Base-by-base conservation (phyloP, 495 filamentous ascomycete species). In the Penicillium desertorum region DNA sequence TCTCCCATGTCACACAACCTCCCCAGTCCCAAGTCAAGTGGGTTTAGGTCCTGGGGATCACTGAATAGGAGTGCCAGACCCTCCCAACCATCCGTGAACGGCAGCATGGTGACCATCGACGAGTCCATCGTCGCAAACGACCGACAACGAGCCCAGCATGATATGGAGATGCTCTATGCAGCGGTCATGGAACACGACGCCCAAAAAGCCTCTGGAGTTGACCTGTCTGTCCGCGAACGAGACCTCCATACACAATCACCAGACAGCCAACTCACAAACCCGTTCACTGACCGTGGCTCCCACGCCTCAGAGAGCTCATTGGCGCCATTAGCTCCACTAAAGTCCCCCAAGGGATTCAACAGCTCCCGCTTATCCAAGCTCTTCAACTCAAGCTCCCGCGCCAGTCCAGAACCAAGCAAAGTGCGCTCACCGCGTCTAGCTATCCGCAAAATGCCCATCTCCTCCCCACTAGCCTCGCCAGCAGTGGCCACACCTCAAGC, bases 121-220 rank as follows among this genome's bases (percentile, higher is more conserved):
- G 83, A 86, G 51, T 81, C 81, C 43, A 82, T 95, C 29, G 81
- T 96, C 27, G 81, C 86, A 36, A 77, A 79, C 56, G 90, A 96
- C 73, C 83, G 81, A 59, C 82, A 79, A 59, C 81, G 84, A 70
- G 83, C 87, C 66, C 86, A 92, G 67, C 78, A 83, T 57, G 86
- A 96, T 67, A 85, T 97, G 75, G 91, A 94, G 67, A 86, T 89
- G 69, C 84, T 97, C 63, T 97, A 97, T 68, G 89, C 85, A 48
- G 87, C 91, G 44, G 92, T 96, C 58, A 88, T 96, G 88, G 90
- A 89, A 72, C 88, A 93, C 50, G 90, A 95, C 71, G 86, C 84
- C 37, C 83, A 83, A 47, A 88, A 89, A 72, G 75, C 83, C 51
- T 73, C 73, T 1, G 65, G 56, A 3, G 10, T 59, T 19, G 59